Conservation (phyloP, 179 eudicot genomes). For the Sideroxylon spinosum region DNA sequence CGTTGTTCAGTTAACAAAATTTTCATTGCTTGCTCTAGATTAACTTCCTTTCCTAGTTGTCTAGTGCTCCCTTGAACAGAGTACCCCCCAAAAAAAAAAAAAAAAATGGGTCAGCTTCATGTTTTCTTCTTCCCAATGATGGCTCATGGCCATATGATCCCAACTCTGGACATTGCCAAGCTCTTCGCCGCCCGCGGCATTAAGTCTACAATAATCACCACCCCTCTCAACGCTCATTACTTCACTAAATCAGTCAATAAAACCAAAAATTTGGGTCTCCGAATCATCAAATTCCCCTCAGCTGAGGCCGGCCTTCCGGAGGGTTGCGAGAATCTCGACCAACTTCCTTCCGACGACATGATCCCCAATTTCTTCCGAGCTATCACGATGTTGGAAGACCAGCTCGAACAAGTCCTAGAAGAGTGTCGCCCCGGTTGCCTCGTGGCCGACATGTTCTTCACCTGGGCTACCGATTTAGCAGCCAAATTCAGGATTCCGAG, state of each 20-base stretch:
- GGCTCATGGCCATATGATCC: conserved; percentile 66
- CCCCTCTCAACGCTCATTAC: conserved; percentile 31
- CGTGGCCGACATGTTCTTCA: conserved; percentile 47
- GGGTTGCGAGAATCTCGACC: conserved; percentile 34
- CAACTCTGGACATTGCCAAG: conserved; percentile 50
- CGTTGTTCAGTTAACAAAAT: not conserved
- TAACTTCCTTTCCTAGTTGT: no score
- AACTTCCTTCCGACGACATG: conserved; percentile 11
- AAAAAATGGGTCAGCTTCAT: conserved; percentile 27
- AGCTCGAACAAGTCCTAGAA: conserved; percentile 29
- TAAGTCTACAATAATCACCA: conserved; percentile 44
- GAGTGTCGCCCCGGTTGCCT: conserved; percentile 36
- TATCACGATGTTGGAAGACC: conserved; percentile 27
- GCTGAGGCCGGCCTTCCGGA: conserved; percentile 44
- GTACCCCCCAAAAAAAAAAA: no score
- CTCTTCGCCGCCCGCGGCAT: conserved; percentile 39
- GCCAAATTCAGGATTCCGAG: conserved; percentile 43
- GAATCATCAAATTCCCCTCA: conserved; percentile 36
- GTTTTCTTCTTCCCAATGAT: conserved; percentile 42
- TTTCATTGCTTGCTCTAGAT: no score
- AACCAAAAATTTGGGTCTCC: not conserved
- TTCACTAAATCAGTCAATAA: conserved; percentile 25
- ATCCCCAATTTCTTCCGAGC: conserved; percentile 29
- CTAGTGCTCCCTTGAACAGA: not conserved
- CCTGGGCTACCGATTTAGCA: conserved; percentile 46